Evolutionary conservation across 805 yeast species (phyloP).

Genomic region (Ogataea thermomethanolica): DNA sequence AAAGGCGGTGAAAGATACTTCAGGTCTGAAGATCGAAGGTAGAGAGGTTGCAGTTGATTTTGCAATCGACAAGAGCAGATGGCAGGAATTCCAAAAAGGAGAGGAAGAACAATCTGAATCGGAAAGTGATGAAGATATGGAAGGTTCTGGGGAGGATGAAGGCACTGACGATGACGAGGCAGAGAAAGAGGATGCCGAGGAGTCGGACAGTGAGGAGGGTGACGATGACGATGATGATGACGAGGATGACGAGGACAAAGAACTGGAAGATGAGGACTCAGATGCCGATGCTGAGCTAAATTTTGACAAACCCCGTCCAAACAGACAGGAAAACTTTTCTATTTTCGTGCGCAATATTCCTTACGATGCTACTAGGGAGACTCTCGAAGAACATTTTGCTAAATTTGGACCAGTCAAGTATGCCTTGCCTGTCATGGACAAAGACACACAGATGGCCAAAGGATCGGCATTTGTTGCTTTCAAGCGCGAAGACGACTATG

Average conservation of each 20-base stretch:
- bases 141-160: slow-evolving; percentile 33
- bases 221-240: slow-evolving; percentile 24
- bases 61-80: slow-evolving; percentile 83
- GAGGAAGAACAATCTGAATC: slow-evolving; percentile 40
- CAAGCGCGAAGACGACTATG: slow-evolving; percentile 53
- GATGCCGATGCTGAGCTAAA: slow-evolving; percentile 22
- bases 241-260: slow-evolving; percentile 17
- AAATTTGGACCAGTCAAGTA: slow-evolving; percentile 86
- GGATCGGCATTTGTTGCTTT: slow-evolving; percentile 97
- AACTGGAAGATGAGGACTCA: slow-evolving; percentile 31
- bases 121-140: slow-evolving; percentile 37
- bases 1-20: slow-evolving; percentile 70
- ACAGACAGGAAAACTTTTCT: slow-evolving; percentile 67
- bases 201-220: slow-evolving; percentile 27
- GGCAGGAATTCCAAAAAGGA: slow-evolving; percentile 58
- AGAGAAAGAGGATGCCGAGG: slow-evolving; percentile 33
- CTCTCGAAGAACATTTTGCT: slow-evolving; percentile 70
- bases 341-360: slow-evolving; percentile 91
- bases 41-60: slow-evolving; percentile 92
- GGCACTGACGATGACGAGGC: slow-evolving; percentile 34
- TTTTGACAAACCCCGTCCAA: slow-evolving; percentile 32
- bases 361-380: slow-evolving; percentile 84
- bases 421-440: slow-evolving; percentile 91
- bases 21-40: slow-evolving; percentile 78
- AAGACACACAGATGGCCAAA: slow-evolving; percentile 76